Conservation (phyloP, 1,139 yeast species). For the Meyerozyma athensensis region DNA sequence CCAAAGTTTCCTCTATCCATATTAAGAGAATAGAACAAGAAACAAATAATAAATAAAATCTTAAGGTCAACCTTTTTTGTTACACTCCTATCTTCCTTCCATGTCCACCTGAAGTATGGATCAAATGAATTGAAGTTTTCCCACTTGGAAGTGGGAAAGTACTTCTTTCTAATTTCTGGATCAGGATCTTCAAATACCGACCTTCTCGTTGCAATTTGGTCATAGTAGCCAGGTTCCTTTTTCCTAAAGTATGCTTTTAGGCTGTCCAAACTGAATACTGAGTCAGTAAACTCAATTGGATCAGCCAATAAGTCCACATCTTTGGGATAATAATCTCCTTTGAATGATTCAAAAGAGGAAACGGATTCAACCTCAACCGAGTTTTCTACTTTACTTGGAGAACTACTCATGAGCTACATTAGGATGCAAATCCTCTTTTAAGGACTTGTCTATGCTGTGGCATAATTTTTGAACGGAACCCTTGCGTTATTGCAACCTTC, state of each 20-base stretch:
- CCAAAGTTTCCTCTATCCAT: slow-evolving; percentile 47
- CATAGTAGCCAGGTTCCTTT: neutral
- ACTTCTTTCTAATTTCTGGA: neutral
- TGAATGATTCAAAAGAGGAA: neutral
- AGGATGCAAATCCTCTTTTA: neutral
- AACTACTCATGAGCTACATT: no score
- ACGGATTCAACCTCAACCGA: neutral
- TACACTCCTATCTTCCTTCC: slow-evolving; percentile 36
- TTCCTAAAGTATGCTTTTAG: neutral
- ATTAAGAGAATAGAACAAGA: slow-evolving; percentile 49
- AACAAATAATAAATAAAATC: slow-evolving; percentile 44
- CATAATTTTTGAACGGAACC: no score
- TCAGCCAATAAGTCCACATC: neutral
- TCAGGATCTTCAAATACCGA: slow-evolving; percentile 2
- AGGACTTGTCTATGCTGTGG: no score
- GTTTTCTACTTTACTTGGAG: no score
- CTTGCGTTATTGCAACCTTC: no score
- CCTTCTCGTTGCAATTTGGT: neutral
- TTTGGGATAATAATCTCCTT: neutral
- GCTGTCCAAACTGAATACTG: neutral
- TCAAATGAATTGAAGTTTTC: slow-evolving; percentile 25
- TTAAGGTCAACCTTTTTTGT: slow-evolving; percentile 39
- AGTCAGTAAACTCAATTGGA: neutral
- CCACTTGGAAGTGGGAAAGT: slow-evolving; percentile 3
- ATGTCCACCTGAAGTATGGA: slow-evolving; percentile 41